phyloP scores from a whole-genome alignment of 1,284 basidiomycete genomes.

The Cryptococcus sp. region DNA sequence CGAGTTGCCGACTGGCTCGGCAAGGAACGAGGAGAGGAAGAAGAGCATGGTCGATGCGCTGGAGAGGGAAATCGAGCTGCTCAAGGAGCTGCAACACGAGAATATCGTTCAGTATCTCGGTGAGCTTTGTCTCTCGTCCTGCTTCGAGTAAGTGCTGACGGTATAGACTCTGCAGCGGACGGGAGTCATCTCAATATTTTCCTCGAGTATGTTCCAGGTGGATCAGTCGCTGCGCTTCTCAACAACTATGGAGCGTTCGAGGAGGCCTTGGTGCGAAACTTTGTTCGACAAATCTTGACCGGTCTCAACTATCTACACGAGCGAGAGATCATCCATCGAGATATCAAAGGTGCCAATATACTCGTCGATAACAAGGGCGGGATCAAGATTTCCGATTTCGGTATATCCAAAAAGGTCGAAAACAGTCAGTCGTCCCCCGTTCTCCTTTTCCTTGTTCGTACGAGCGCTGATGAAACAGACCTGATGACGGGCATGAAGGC shows the following conservation, averaged over 20 bases:
- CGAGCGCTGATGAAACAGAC: slow-evolving; percentile 51
- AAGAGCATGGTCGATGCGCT: slow-evolving; percentile 91
- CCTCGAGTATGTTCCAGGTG: slow-evolving; percentile 96
- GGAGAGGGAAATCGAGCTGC: slow-evolving; percentile 90
- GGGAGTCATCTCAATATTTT: slow-evolving; percentile 93
- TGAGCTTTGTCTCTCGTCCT: slow-evolving; percentile 47
- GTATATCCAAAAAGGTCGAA: slow-evolving; percentile 97
- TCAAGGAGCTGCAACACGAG: slow-evolving; percentile 90
- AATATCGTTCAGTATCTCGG: slow-evolving; percentile 98
- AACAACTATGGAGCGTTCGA: slow-evolving; percentile 96
- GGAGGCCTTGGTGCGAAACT: slow-evolving; percentile 87
- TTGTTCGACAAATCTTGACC: slow-evolving; percentile 86
- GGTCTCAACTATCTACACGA: slow-evolving; percentile 91
- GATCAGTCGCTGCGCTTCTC: slow-evolving; percentile 86
- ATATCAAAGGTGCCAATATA: slow-evolving; percentile 98
- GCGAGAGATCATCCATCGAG: slow-evolving; percentile 92
- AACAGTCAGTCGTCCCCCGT: slow-evolving; percentile 62
- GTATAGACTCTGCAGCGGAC: slow-evolving; percentile 79
- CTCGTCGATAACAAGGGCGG: slow-evolving; percentile 98
- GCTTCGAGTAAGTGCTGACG: neutral
- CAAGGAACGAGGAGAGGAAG: slow-evolving; percentile 87
- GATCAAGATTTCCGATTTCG: slow-evolving; percentile 98
- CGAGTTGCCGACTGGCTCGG: slow-evolving; percentile 79
- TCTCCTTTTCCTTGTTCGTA: neutral
- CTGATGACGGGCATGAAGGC: slow-evolving; percentile 68